A percentile compares a stretch with the other conserved stretches of the same genome.
Evolutionary conservation across 179 eudicot species (phyloP).

Genomic region (Beta macrorhiza): DNA sequence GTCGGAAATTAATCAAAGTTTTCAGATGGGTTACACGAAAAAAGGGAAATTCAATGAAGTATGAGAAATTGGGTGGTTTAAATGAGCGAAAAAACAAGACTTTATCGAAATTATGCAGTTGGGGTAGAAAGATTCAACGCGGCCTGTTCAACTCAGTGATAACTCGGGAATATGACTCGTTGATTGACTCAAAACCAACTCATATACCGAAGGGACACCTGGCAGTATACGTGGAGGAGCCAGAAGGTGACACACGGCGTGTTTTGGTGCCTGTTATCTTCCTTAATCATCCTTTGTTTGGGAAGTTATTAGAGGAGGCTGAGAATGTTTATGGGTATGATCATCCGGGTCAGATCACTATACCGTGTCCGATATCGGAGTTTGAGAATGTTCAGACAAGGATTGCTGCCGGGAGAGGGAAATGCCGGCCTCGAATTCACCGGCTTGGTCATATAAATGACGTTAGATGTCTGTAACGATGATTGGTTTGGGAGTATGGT

Average conservation of each 20-base stretch:
- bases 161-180: slow-evolving; percentile 37
- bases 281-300: slow-evolving; percentile 73
- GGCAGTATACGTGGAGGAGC: slow-evolving; percentile 71
- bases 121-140: slow-evolving; percentile 34
- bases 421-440: slow-evolving; percentile 27
- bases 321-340: slow-evolving; percentile 63
- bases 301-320: slow-evolving; percentile 51
- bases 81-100: slow-evolving; percentile 13
- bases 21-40: slow-evolving; percentile 37
- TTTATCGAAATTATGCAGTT: slow-evolving; percentile 36
- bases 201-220: slow-evolving; percentile 62
- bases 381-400: slow-evolving; percentile 55
- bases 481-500: background rate
- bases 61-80: background rate
- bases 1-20: slow-evolving; percentile 38
- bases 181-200: slow-evolving; percentile 20
- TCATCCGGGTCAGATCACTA: slow-evolving; percentile 68
- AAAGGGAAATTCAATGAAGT: background rate
- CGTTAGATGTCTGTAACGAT: slow-evolving; percentile 19
- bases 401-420: slow-evolving; percentile 42
- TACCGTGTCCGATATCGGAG: slow-evolving; percentile 66
- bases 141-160: slow-evolving; percentile 29
- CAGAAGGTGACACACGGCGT: slow-evolving; percentile 45
- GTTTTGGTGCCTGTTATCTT: slow-evolving; percentile 64
- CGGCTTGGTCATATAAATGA: background rate